phyloP scores from a whole-genome alignment of 2,329 filamentous ascomycete species.

The Diaporthe helianthi region DNA sequence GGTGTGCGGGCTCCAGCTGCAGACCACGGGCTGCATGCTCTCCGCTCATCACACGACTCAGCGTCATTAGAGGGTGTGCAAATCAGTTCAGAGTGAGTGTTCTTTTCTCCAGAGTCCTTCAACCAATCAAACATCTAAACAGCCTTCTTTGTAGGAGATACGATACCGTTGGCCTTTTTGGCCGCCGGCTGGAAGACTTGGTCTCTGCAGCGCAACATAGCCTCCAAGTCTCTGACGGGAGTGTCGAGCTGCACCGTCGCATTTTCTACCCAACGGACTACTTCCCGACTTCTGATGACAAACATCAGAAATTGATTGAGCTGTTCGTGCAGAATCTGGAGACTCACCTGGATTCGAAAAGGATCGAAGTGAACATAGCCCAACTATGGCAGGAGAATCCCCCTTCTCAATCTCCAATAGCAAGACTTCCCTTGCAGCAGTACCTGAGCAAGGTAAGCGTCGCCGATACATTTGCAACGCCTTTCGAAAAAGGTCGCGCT shows the following conservation, averaged over 20 bases:
- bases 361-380: constrained; percentile 8
- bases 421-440: constrained; percentile 2
- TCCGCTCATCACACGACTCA: constrained; percentile 25
- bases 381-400: constrained; percentile 22
- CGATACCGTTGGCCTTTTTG: constrained; percentile 29
- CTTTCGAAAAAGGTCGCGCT: background rate
- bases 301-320: constrained; percentile 26
- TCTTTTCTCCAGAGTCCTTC: background rate
- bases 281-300: constrained; percentile 18
- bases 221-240: constrained; percentile 6
- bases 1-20: constrained; percentile 26
- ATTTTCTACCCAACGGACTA: constrained; percentile 30
- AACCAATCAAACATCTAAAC: background rate
- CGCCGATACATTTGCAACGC: background rate
- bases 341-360: background rate
- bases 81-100: constrained; percentile 29
- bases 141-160: constrained; percentile 23
- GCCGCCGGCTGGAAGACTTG: constrained; percentile 23
- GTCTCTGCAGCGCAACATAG: constrained; percentile 23
- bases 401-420: background rate
- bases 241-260: background rate
- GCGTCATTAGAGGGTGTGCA: constrained; percentile 21
- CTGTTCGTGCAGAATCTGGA: constrained; percentile 29
- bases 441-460: constrained; percentile 28
- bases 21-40: constrained; percentile 29